Percentiles rank a stretch among this genome's conserved stretches.
Conservation (phyloP, 306 rosid species). For the Trichosanthes truncata region DNA sequence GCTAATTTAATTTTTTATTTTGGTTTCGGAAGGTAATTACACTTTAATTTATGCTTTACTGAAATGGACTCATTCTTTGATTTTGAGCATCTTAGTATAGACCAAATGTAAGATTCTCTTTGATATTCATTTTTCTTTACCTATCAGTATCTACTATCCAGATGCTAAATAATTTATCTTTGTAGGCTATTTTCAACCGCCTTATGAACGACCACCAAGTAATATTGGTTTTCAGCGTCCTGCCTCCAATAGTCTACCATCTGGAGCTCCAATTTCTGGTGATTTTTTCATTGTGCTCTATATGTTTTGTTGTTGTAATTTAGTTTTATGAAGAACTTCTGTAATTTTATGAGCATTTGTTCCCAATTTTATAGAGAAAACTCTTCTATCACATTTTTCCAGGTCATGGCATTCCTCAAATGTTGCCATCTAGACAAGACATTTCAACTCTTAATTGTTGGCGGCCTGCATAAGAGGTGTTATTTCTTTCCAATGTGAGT, state of each 20-base stretch:
- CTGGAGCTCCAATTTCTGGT: conserved; percentile 77
- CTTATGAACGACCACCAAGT: conserved; percentile 72
- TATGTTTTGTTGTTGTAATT: not conserved
- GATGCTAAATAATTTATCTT: conserved; percentile 1
- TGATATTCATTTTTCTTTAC: not conserved
- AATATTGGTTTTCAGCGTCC: conserved; percentile 57
- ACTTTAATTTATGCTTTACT: not conserved
- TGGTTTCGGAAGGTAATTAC: not conserved
- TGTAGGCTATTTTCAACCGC: conserved; percentile 71
- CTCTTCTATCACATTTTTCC: conserved; percentile 14
- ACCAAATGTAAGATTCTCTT: not conserved
- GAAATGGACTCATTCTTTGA: not conserved
- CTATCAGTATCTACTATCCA: not conserved
- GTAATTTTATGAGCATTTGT: not conserved
- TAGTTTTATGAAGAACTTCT: not conserved
- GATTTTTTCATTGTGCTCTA: not conserved
- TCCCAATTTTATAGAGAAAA: not conserved
- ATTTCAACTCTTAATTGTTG: conserved; percentile 67
- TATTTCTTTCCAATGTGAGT: not conserved
- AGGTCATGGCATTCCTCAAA: conserved; percentile 76
- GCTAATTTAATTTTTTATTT: not conserved
- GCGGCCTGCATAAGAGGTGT: conserved; percentile 92
- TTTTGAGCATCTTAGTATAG: not conserved
- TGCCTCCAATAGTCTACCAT: conserved; percentile 50
- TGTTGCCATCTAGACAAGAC: conserved; percentile 76